Evolutionary conservation across 2,329 filamentous ascomycete genomes (phyloP).

Genomic region (Coniochaeta prunicola): DNA sequence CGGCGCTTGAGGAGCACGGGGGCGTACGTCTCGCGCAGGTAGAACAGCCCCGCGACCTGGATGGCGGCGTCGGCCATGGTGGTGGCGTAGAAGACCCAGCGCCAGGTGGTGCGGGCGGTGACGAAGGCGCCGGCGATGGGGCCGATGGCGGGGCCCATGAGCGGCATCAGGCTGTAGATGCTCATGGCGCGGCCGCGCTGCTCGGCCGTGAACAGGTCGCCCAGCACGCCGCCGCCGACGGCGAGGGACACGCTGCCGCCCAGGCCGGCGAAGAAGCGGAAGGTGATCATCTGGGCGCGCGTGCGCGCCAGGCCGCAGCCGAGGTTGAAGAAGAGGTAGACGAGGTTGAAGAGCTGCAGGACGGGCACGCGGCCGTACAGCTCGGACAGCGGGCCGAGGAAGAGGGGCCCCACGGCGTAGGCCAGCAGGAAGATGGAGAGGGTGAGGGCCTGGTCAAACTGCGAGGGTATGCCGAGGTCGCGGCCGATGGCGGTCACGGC

Average conservation of each 20-base stretch:
- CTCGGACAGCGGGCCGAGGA: constrained; percentile 45
- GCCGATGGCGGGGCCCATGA: constrained; percentile 59
- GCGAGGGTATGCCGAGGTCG: constrained; percentile 31
- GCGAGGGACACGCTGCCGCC: constrained; percentile 48
- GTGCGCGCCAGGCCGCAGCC: constrained; percentile 43
- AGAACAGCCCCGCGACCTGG: constrained; percentile 49
- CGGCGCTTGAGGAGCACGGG: constrained; percentile 55
- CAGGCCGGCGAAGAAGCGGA: constrained; percentile 50
- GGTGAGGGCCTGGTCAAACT: constrained; percentile 31
- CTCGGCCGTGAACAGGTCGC: constrained; percentile 46
- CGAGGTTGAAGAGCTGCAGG: constrained; percentile 45
- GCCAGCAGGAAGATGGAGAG: constrained; percentile 49
- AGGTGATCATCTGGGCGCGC: constrained; percentile 46
- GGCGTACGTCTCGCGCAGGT: constrained; percentile 60
- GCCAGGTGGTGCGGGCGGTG: constrained; percentile 57
- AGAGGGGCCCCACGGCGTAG: constrained; percentile 43
- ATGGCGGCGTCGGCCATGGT: constrained; percentile 55
- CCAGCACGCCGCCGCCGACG: constrained; percentile 38
- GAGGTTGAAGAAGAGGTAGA: constrained; percentile 48
- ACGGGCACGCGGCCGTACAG: constrained; percentile 47
- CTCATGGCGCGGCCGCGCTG: constrained; percentile 56
- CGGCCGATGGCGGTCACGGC: constrained; percentile 25
- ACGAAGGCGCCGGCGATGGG: constrained; percentile 62
- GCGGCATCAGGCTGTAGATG: constrained; percentile 55
- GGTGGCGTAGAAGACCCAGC: constrained; percentile 66